Evolutionary conservation across 192 early-diverging fungal genomes (phyloP).

Genomic region (Dissophora ornata): DNA sequence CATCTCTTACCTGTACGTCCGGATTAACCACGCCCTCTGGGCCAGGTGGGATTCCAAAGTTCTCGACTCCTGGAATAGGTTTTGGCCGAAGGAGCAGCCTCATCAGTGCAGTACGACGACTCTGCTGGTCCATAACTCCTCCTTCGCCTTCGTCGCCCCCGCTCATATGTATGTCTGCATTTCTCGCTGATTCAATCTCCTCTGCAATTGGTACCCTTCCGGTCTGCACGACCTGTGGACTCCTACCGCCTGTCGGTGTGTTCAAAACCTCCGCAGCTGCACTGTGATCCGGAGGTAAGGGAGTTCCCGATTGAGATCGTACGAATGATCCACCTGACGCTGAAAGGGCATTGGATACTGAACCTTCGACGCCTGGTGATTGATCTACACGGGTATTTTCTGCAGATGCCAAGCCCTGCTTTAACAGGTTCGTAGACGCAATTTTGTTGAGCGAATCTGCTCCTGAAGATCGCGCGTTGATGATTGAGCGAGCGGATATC

Average conservation of each 20-base stretch:
- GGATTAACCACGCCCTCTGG: conserved; percentile 68
- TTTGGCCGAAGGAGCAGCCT: conserved; percentile 54
- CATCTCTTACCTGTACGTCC: conserved; percentile 67
- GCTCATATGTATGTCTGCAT: background rate
- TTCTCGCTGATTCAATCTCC: background rate
- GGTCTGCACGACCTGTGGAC: conserved; percentile 9
- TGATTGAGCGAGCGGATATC: conserved; percentile 21
- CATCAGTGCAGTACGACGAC: conserved; percentile 29
- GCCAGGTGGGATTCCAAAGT: conserved; percentile 69
- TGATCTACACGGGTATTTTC: background rate
- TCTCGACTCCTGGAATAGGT: conserved; percentile 61
- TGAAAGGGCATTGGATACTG: background rate
- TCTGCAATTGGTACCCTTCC: conserved; percentile 19
- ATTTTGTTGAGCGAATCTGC: conserved; percentile 33
- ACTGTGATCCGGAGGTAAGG: conserved; percentile 47
- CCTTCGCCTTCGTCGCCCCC: background rate
- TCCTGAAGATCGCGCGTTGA: conserved; percentile 1
- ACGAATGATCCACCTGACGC: conserved; percentile 8
- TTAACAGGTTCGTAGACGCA: conserved; percentile 15
- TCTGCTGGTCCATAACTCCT: background rate
- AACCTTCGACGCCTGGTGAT: background rate
- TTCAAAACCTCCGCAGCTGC: conserved; percentile 42
- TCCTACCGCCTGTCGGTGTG: conserved; percentile 41
- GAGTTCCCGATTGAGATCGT: conserved; percentile 42
- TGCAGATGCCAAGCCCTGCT: conserved; percentile 23